Base-by-base conservation (phyloP, 257 asterid genomes). In the Paraleonurus japonicus region DNA sequence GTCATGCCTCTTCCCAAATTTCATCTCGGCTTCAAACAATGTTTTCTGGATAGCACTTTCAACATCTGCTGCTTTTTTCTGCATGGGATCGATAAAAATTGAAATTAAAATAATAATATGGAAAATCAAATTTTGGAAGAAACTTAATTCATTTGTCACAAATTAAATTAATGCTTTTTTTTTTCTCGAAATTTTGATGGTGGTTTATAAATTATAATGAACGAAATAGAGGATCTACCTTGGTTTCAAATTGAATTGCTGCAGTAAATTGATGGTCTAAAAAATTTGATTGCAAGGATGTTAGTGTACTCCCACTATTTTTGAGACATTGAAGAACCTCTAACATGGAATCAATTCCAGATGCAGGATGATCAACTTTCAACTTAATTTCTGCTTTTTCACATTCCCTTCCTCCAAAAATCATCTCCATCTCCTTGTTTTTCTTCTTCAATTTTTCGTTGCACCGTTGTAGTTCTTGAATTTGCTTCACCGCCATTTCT, bases 301-400 rank as follows among this genome's bases (percentile, higher is more conserved):
- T 55, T 66, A 54, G 41, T 39, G 57, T 67, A 22, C 79, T 55
- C 7, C 62, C 86, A 15, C 65, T 35, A 9, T 24, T 43, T 60
- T 70, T 76, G 72, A 84, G 65, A 72, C 82, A 84, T 51, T 70
- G 73, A 1, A 86, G 78, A 53, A 80, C 85, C 43, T 80, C 81
- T 77, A 86, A 4, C 78, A 84, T 61, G 8, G 89, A 86, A 67
- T 82, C 81, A n/a, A 86, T 37, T 43, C 85, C 89, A 70, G 82
- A 84, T 54, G 79, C 65, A 23, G 92, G 92, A 77, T 67, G 0
- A 19, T 37, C 72, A 15, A 84, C 85, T 33, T 74, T 82, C 9
- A 85, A 22, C 11, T 67, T 77, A 8, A 84, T 80, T 5, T 76
- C 72, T 13, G 81, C 74, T 43, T 71, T 77, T 15, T 39, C 32